Percentiles rank a stretch among this genome's conserved stretches.
phyloP scores from a whole-genome alignment of 305 asterid species.

The Lippia alba region DNA sequence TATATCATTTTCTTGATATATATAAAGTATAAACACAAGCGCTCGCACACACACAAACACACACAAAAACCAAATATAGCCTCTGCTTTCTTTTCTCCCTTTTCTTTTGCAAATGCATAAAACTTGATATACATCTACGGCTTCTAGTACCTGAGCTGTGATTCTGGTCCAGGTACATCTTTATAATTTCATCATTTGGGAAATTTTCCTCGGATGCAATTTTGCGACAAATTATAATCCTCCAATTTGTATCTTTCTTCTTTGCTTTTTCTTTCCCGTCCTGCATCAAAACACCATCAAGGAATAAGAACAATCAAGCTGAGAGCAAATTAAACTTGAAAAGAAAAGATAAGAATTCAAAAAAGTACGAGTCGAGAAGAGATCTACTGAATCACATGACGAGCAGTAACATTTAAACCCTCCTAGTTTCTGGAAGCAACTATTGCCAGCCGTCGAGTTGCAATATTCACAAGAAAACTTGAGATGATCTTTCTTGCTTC shows the following conservation, averaged over 20 bases:
- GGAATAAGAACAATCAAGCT: conserved; percentile 30
- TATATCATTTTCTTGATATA: too few species aligned
- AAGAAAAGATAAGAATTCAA: not conserved
- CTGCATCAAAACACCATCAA: conserved; percentile 52
- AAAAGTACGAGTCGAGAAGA: conserved; percentile 18
- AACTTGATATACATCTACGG: conserved; percentile 3
- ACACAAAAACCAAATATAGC: not conserved
- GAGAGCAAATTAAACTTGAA: conserved; percentile 17
- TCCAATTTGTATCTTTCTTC: conserved; percentile 70
- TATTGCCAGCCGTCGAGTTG: conserved; percentile 53
- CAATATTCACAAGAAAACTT: conserved; percentile 72
- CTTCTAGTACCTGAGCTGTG: conserved; percentile 55
- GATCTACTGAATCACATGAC: conserved; percentile 71
- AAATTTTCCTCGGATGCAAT: conserved; percentile 69
- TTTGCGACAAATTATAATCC: conserved; percentile 65
- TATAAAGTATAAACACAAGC: too few species aligned
- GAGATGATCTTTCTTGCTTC: conserved; percentile 81
- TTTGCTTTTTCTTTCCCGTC: conserved; percentile 67
- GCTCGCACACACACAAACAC: not conserved
- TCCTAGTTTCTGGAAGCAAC: conserved; percentile 63
- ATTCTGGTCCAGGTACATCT: conserved; percentile 63
- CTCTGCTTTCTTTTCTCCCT: not conserved
- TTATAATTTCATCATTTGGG: conserved; percentile 69
- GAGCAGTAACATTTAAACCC: conserved; percentile 81
- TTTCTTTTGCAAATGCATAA: not conserved